Percentiles rank a stretch among this genome's conserved stretches.
Conservation (phyloP, 257 asterid genomes). For the Solanum etuberosum region DNA sequence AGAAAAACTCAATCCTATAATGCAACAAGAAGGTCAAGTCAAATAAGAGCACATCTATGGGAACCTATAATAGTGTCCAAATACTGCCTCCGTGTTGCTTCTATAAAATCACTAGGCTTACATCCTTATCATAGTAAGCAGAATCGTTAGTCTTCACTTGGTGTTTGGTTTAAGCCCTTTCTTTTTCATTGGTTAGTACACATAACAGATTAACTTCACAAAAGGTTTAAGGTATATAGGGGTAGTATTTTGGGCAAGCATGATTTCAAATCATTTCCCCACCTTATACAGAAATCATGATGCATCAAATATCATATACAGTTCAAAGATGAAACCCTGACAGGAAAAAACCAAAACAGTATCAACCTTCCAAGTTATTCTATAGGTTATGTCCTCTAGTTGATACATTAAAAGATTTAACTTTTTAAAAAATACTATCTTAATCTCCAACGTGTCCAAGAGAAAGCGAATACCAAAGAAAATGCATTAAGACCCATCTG, state of each 20-base stretch:
- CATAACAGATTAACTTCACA: background rate
- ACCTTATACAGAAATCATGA: background rate
- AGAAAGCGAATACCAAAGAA: background rate
- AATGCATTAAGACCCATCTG: background rate
- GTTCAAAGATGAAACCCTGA: background rate
- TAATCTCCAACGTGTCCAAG: background rate
- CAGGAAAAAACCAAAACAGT: background rate
- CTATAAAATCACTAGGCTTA: background rate
- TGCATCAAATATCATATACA: background rate
- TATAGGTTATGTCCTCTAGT: background rate
- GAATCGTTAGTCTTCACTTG: background rate
- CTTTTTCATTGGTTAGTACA: background rate
- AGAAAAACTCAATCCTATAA: background rate
- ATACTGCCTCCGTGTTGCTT: background rate
- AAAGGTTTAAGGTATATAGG: background rate
- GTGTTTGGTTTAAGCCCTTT: background rate
- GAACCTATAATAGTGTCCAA: background rate
- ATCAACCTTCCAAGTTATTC: background rate
- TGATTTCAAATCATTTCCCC: background rate
- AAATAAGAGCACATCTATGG: background rate
- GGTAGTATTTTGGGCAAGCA: background rate
- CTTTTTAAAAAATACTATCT: background rate
- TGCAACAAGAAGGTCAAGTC: background rate
- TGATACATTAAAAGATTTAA: background rate
- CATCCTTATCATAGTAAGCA: background rate